These are phyloP conservation scores for Psilocybe cyanescens DNA, from an alignment of 768 basidiomycete species.

Conservation along the genomic window DNA sequence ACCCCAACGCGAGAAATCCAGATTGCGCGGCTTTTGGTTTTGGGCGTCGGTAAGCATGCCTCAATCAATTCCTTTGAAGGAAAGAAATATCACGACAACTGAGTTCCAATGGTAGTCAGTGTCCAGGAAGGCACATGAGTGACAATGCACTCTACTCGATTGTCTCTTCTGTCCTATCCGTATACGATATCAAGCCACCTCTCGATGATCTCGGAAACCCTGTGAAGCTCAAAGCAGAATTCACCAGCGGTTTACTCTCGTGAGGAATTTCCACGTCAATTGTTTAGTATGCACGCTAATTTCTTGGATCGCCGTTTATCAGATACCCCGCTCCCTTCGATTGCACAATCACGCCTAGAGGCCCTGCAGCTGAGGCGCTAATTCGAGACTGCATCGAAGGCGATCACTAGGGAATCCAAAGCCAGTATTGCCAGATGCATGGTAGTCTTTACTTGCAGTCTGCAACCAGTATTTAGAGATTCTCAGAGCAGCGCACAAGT, in stretches of 20 bases:
- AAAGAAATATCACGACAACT: neutral
- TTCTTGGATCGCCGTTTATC: neutral
- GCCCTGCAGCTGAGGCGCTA: slow-evolving; percentile 16
- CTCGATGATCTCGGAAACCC: slow-evolving; percentile 24
- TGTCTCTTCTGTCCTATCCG: slow-evolving; percentile 24
- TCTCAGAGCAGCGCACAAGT: too few relatives aligned
- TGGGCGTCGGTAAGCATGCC: slow-evolving; percentile 30
- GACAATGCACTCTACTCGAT: slow-evolving; percentile 26
- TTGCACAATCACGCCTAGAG: slow-evolving; percentile 26
- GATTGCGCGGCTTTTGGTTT: slow-evolving; percentile 33
- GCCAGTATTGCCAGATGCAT: too few relatives aligned
- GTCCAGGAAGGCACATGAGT: slow-evolving; percentile 27
- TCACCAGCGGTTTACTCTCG: slow-evolving; percentile 25
- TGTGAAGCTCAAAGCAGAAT: slow-evolving; percentile 20
- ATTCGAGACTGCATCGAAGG: slow-evolving; percentile 15
- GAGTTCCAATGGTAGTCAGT: slow-evolving; percentile 22
- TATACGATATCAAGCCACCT: slow-evolving; percentile 28
- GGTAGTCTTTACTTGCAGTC: too few relatives aligned
- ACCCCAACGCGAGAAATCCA: slow-evolving; percentile 27
- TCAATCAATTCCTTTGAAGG: neutral
- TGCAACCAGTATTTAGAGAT: too few relatives aligned
- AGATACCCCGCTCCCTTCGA: slow-evolving; percentile 29
- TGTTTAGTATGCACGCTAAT: neutral
- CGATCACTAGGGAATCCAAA: neutral
- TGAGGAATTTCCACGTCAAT: slow-evolving; percentile 14